These are phyloP conservation scores for Boletellus emodensis DNA, from an alignment of 768 basidiomycete genomes.

Conservation along the genomic window DNA sequence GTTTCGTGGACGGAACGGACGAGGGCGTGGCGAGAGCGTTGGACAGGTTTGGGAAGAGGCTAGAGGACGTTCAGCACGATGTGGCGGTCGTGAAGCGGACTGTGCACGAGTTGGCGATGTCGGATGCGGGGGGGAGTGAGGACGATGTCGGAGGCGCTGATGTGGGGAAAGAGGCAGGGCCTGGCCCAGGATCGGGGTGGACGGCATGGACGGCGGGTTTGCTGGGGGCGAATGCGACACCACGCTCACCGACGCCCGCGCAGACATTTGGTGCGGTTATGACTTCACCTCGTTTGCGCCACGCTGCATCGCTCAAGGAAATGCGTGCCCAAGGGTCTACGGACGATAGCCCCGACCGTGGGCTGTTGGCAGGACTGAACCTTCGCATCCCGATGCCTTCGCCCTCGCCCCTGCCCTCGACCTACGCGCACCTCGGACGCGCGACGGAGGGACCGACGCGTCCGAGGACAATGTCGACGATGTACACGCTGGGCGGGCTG, in stretches of 20 bases:
- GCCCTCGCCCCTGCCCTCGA: background rate
- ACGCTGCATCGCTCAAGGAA: constrained; percentile 39
- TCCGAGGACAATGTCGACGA: constrained; percentile 51
- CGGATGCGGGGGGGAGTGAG: background rate
- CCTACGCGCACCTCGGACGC: constrained; percentile 17
- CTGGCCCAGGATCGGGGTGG: constrained; percentile 24
- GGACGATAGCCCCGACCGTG: constrained; percentile 6
- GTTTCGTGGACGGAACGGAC: constrained; percentile 30
- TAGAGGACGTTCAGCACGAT: constrained; percentile 74
- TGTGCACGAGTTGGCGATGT: constrained; percentile 40
- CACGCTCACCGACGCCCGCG: constrained; percentile 38
- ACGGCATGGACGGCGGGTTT: constrained; percentile 60
- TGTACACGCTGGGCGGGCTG: constrained; percentile 62
- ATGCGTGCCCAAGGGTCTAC: constrained; percentile 1
- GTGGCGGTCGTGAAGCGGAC: constrained; percentile 63
- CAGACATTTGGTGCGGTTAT: constrained; percentile 73
- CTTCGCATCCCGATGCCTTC: constrained; percentile 60
- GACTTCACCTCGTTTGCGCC: constrained; percentile 58
- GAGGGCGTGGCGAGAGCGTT: constrained; percentile 34
- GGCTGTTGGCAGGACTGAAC: constrained; percentile 42
- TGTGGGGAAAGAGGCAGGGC: background rate
- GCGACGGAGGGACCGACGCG: constrained; percentile 21
- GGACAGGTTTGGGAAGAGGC: constrained; percentile 50
- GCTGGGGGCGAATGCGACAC: constrained; percentile 34
- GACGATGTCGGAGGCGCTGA: background rate